Evolutionary conservation across 2,329 filamentous ascomycete genomes (phyloP).

Genomic region (Arthroderma uncinatum): DNA sequence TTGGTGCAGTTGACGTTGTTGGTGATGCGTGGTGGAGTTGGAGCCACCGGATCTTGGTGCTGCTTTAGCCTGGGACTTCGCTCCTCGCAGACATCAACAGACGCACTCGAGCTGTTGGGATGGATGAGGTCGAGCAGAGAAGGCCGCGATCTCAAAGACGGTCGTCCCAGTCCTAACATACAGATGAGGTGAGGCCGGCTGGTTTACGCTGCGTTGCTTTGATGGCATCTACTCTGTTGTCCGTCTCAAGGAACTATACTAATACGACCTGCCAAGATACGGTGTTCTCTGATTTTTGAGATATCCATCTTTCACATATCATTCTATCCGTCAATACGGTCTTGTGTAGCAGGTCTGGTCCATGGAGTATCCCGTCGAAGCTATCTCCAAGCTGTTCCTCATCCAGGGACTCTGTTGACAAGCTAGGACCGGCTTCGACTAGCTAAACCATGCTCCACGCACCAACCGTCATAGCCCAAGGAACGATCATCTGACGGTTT

Average conservation of each 20-base stretch:
- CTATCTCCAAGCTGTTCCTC: too few species aligned
- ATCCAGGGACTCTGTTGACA: too few species aligned
- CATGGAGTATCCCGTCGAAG: too few species aligned
- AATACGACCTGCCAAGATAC: too few species aligned
- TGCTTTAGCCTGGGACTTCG: background rate
- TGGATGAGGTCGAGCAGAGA: slow-evolving; percentile 53
- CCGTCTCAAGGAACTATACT: too few species aligned
- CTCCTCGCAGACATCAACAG: background rate
- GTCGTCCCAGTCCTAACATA: slow-evolving; percentile 47
- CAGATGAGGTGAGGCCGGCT: slow-evolving; percentile 17
- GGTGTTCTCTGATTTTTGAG: too few species aligned
- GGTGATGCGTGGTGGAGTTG: slow-evolving; percentile 32
- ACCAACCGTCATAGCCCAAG: background rate
- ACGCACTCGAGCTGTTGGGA: background rate
- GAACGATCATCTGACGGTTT: background rate
- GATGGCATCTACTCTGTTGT: too few species aligned
- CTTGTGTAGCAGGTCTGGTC: too few species aligned
- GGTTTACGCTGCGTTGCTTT: background rate
- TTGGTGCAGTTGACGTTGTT: slow-evolving; percentile 27
- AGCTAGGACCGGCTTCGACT: too few species aligned
- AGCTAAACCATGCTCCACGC: too few species aligned
- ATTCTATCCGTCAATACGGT: too few species aligned
- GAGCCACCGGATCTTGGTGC: background rate
- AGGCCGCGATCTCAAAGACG: slow-evolving; percentile 48
- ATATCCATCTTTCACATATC: too few species aligned